Conservation (phyloP, 2,329 filamentous ascomycete species). For the Pezicula radicicola region DNA sequence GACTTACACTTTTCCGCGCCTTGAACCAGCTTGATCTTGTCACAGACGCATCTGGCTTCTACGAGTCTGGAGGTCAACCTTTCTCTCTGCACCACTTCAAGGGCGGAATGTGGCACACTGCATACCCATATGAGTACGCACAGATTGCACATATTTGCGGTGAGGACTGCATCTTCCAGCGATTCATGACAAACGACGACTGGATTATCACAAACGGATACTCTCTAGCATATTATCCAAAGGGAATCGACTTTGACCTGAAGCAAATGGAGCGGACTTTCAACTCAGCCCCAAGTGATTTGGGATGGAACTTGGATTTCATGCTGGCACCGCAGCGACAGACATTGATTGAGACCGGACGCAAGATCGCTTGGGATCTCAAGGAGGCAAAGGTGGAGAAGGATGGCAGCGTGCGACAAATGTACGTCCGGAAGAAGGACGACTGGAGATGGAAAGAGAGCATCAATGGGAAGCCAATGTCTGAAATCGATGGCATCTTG, state of each 20-base stretch:
- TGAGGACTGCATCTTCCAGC: slow-evolving; percentile 28
- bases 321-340: slow-evolving; percentile 47
- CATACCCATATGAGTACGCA: slow-evolving; percentile 19
- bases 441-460: slow-evolving; percentile 50
- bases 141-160: slow-evolving; percentile 27
- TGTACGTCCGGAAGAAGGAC: slow-evolving; percentile 49
- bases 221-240: slow-evolving; percentile 25
- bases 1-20: slow-evolving; percentile 24
- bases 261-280: slow-evolving; percentile 29
- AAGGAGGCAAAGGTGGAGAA: slow-evolving; percentile 44
- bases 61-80: slow-evolving; percentile 24
- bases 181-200: slow-evolving; percentile 25
- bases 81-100: slow-evolving; percentile 29
- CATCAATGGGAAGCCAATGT: slow-evolving; percentile 43
- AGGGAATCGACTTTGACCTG: slow-evolving; percentile 26
- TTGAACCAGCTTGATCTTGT: slow-evolving; percentile 27
- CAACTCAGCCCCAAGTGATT: slow-evolving; percentile 21
- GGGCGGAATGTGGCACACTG: slow-evolving; percentile 51
- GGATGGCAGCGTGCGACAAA: slow-evolving; percentile 50
- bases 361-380: slow-evolving; percentile 52
- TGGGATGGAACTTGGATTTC: slow-evolving; percentile 38
- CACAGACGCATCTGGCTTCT: slow-evolving; percentile 27
- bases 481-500: slow-evolving; percentile 49
- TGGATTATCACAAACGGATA: slow-evolving; percentile 28
- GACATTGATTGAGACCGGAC: slow-evolving; percentile 44